These are phyloP conservation scores for Tolypocladium endophyticum DNA, from an alignment of 2,329 filamentous ascomycete genomes.

Conservation along the genomic window DNA sequence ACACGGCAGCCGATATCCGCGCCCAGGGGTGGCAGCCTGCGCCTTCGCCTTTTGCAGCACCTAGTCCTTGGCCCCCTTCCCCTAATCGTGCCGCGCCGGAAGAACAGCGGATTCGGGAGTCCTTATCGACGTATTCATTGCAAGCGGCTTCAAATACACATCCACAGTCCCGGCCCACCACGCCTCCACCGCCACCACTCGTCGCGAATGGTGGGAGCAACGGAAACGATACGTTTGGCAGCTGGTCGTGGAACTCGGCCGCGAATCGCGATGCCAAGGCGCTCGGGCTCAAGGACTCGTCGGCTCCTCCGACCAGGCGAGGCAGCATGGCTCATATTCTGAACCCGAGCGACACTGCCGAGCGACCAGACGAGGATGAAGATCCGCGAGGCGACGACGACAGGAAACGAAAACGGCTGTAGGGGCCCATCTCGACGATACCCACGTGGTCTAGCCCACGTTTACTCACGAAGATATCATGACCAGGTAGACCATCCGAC, in stretches of 20 bases:
- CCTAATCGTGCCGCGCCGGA: slow-evolving; percentile 38
- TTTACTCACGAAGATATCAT: background rate
- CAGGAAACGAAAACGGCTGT: slow-evolving; percentile 51
- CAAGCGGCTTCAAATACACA: slow-evolving; percentile 28
- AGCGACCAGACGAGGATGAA: slow-evolving; percentile 46
- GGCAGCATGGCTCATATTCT: slow-evolving; percentile 54
- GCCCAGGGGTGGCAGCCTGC: slow-evolving; percentile 65
- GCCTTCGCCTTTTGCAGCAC: slow-evolving; percentile 53
- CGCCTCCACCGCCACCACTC: slow-evolving; percentile 39
- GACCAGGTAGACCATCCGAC: background rate
- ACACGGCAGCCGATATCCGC: slow-evolving; percentile 93
- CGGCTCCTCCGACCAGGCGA: slow-evolving; percentile 43
- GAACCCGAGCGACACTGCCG: slow-evolving; percentile 47
- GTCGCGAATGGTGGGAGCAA: slow-evolving; percentile 30
- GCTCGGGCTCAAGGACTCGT: slow-evolving; percentile 41
- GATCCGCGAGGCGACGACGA: slow-evolving; percentile 46
- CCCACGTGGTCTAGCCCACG: background rate
- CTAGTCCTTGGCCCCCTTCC: slow-evolving; percentile 49
- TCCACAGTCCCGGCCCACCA: slow-evolving; percentile 41
- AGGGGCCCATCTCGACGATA: slow-evolving; percentile 16
- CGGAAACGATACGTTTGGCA: slow-evolving; percentile 35
- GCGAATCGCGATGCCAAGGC: slow-evolving; percentile 37
- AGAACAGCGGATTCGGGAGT: slow-evolving; percentile 47
- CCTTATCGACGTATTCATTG: slow-evolving; percentile 43
- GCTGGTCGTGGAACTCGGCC: slow-evolving; percentile 46